These are phyloP conservation scores for Brassica juncea DNA, from an alignment of 345 rosid species.

Conservation along the genomic window DNA sequence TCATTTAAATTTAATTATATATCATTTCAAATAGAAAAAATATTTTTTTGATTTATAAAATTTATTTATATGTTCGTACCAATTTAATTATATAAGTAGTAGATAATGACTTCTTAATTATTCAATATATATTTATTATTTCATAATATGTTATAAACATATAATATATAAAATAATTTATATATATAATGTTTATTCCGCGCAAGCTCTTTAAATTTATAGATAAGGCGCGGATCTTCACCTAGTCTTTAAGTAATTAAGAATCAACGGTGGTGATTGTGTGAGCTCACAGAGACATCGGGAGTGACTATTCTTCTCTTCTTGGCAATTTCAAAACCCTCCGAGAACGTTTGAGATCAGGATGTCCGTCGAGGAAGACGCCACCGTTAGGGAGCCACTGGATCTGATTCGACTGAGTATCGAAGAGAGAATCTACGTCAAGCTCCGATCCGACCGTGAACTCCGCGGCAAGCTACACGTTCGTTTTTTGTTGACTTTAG, in stretches of 20 bases:
- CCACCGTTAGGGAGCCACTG: slow-evolving; percentile 89
- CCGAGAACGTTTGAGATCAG: not conserved
- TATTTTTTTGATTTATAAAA: too few relatives aligned
- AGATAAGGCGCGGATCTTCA: too few relatives aligned
- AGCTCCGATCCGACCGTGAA: slow-evolving; percentile 97
- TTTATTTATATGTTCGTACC: too few relatives aligned
- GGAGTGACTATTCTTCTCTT: not conserved
- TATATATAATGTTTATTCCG: too few relatives aligned
- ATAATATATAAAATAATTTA: too few relatives aligned
- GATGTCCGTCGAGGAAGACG: slow-evolving; percentile 90
- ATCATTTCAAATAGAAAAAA: too few relatives aligned
- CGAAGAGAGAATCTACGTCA: slow-evolving; percentile 96
- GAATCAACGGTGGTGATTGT: slow-evolving; percentile 18
- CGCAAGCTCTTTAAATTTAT: too few relatives aligned
- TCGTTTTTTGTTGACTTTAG: not conserved
- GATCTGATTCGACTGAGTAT: slow-evolving; percentile 92
- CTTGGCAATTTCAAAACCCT: slow-evolving; percentile 18
- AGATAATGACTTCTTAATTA: too few relatives aligned
- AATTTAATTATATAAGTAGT: too few relatives aligned
- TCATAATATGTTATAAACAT: too few relatives aligned
- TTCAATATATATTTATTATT: too few relatives aligned
- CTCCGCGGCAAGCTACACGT: slow-evolving; percentile 99
- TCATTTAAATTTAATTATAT: too few relatives aligned
- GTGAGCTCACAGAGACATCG: not conserved
- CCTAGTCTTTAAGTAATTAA: not conserved